These are phyloP conservation scores for Cystobasidiaceae sp. DNA, from an alignment of 1,284 basidiomycete genomes.

Conservation along the genomic window DNA sequence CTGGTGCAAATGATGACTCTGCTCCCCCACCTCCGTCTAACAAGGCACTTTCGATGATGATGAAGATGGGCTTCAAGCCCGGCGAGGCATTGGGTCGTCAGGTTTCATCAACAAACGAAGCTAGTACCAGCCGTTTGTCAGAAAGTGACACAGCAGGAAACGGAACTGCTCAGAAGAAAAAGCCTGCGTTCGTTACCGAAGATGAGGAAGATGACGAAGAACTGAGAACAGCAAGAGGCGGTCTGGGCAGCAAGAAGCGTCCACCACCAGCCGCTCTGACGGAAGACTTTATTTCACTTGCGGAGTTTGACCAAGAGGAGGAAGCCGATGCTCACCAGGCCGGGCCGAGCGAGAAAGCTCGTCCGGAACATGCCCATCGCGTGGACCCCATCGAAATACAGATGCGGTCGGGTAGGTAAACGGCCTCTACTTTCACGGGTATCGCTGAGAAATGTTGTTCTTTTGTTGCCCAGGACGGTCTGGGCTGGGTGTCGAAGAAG, in stretches of 20 bases:
- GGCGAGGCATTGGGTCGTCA: conserved; percentile 40
- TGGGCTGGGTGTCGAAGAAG: conserved; percentile 30
- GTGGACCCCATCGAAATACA: conserved; percentile 38
- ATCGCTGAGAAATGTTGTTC: not conserved
- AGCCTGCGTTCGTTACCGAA: not conserved
- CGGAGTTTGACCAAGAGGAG: not conserved
- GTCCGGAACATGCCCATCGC: not conserved
- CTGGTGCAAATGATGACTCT: not conserved
- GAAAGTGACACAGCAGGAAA: not conserved
- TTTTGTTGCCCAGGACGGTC: conserved; percentile 3
- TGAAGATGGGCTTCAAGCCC: conserved; percentile 42
- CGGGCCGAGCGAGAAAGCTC: not conserved
- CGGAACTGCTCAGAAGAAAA: not conserved
- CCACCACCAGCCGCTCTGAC: not conserved
- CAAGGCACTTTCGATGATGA: conserved; percentile 40
- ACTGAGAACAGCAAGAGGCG: not conserved
- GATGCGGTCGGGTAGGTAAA: conserved; percentile 34
- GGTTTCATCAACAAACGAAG: not conserved
- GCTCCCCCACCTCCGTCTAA: not conserved
- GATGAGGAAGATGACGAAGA: conserved; percentile 1
- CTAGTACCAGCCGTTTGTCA: not conserved
- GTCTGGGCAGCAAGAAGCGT: conserved; percentile 1
- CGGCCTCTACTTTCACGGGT: not conserved
- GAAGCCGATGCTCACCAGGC: not conserved
- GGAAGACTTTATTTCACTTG: conserved; percentile 15